phyloP scores from a whole-genome alignment of 2,329 filamentous ascomycete species.

The Clarireedia paspali region DNA sequence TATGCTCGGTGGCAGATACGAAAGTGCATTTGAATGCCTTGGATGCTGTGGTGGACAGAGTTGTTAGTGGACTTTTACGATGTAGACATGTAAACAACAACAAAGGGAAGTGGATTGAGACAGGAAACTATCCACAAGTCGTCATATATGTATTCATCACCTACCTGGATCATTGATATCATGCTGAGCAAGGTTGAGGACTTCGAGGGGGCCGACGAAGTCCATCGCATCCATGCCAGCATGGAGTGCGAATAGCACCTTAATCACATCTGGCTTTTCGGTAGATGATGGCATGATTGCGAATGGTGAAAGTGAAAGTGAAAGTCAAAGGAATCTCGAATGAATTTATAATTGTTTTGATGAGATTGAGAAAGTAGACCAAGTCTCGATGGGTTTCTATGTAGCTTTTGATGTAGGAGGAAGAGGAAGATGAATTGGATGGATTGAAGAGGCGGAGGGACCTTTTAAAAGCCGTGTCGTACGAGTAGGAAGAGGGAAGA shows the following conservation, averaged over 20 bases:
- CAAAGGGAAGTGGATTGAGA: neutral
- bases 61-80: neutral
- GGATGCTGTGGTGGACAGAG: conserved; percentile 15
- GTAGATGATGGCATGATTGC: conserved; percentile 27
- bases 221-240: conserved; percentile 49
- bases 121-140: neutral
- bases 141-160: conserved; percentile 21
- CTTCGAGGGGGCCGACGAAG: conserved; percentile 50
- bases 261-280: conserved; percentile 34
- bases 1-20: conserved; percentile 41
- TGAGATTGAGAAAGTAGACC: too few relatives aligned
- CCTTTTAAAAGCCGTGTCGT: neutral
- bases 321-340: neutral
- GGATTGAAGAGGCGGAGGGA: neutral
- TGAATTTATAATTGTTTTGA: neutral
- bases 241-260: conserved; percentile 51
- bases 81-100: neutral
- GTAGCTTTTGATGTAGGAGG: neutral
- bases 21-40: conserved; percentile 24
- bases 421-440: neutral
- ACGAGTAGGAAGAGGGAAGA: neutral
- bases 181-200: conserved; percentile 46
- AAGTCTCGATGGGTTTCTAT: too few relatives aligned
- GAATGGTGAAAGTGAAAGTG: neutral
- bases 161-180: conserved; percentile 42